Conservation (phyloP, 2,329 filamentous ascomycete species). For the Trichoderma cornu-damae region DNA sequence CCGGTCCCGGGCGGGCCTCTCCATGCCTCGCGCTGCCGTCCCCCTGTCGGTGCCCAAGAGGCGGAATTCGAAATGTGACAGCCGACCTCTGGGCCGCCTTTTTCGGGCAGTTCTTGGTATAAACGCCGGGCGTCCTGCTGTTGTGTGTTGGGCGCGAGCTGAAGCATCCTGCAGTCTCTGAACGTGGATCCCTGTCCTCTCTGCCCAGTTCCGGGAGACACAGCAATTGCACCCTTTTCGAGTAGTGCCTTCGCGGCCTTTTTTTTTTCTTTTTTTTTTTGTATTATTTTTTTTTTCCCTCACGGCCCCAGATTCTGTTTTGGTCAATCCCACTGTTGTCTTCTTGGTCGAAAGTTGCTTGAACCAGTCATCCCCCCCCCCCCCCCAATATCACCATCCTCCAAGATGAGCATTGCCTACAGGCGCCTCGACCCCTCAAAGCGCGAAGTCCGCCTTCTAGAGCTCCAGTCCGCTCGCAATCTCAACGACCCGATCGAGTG, state of each 20-base stretch:
- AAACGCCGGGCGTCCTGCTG: slow-evolving; percentile 11
- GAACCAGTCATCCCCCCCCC: background rate
- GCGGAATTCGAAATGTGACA: slow-evolving; percentile 9
- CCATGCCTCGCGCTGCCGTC: slow-evolving; percentile 1
- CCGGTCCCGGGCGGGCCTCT: slow-evolving; percentile 9
- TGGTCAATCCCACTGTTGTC: slow-evolving; percentile 1
- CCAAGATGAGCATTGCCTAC: slow-evolving; percentile 6
- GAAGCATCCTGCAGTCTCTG: slow-evolving; percentile 13
- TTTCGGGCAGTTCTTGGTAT: slow-evolving; percentile 9
- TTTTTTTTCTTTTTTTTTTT: too few species aligned
- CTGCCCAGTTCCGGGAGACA: background rate
- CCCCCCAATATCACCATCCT: background rate
- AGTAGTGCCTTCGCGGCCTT: slow-evolving; percentile 4
- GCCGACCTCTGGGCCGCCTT: background rate
- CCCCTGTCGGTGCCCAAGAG: slow-evolving; percentile 4
- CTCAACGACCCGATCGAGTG: slow-evolving; percentile 10
- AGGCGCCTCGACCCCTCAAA: slow-evolving; percentile 7
- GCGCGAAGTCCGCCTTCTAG: slow-evolving; percentile 11
- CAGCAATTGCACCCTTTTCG: background rate
- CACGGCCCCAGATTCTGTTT: background rate
- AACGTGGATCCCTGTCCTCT: background rate
- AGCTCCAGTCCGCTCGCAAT: slow-evolving; percentile 4
- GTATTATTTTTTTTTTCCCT: too few species aligned
- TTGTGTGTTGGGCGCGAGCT: slow-evolving; percentile 15
- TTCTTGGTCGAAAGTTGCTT: background rate